Base-by-base conservation (phyloP, 169 alveolate species). In the Toxoplasma gondii region DNA sequence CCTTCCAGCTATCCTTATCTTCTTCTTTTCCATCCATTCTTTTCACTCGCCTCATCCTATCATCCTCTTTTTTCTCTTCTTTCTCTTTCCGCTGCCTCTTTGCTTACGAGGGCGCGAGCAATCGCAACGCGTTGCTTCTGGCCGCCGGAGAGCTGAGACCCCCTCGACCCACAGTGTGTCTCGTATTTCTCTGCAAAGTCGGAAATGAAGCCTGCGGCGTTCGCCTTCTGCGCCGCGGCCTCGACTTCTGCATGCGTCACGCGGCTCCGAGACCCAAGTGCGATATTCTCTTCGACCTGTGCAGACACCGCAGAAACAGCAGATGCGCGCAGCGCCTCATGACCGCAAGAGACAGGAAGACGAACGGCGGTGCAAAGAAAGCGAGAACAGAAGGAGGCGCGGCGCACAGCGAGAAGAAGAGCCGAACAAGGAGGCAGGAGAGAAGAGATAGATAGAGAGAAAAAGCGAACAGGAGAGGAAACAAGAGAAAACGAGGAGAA, bases 171-270 rank as follows among this genome's bases (percentile, higher is more conserved):
- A 58, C 96, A 97, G 93, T 93, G 83, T 22, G 98, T 97, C 36
- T 97, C 96, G 64, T 95, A 96, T 22, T 97, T 97, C 7, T 91
- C 39, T 0, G 98, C 98, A 58, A 97, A 96, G 67, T 96, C 95
- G 43, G 82, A 53, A 38, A 98, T 96, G 95, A 98, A 97, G 9
- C 96, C 96, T 92, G 93, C 95, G 31, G 98, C 98, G 87, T 97
- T 95, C n/a, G 99, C 98, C 92, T 94, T 81, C 93, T 95, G 95
- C 69, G 98, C 96, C 12, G 98, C 98, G 64, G 96, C 94, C 29
- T 93, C 96, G 12, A 98, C 94, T 36, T 96, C 95, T 34, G 95
- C 96, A 54, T n/a, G 22, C 10, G 92, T 80, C 67, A 69, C 93
- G n/a, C 45, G 58, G 64, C 34, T 43, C 69, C 27, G 38, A 0